phyloP scores from a whole-genome alignment of 2,329 filamentous ascomycete species.

The Zopfia rhizophila region DNA sequence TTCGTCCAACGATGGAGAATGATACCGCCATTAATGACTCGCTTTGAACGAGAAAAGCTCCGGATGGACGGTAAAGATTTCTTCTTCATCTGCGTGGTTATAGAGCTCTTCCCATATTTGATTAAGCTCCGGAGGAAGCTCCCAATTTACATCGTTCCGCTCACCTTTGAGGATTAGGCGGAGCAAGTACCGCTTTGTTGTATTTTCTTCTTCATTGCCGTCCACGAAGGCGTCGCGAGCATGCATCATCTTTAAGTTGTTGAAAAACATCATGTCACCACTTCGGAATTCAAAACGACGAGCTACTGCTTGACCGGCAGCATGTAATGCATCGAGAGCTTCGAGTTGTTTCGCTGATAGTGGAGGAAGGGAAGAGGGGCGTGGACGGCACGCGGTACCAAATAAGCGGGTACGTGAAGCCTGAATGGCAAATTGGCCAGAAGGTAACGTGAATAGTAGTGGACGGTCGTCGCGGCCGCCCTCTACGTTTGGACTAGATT shows the following conservation, averaged over 20 bases:
- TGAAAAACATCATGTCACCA: conserved; percentile 17
- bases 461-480: conserved; percentile 11
- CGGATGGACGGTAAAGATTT: conserved; percentile 10
- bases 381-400: conserved; percentile 4
- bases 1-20: no score
- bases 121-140: conserved; percentile 3
- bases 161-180: conserved; percentile 14
- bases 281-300: conserved; percentile 4
- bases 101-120: conserved; percentile 9
- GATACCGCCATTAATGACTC: background rate
- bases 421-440: conserved; percentile 8
- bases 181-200: conserved; percentile 7
- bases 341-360: conserved; percentile 7
- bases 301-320: conserved; percentile 7
- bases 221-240: conserved; percentile 14
- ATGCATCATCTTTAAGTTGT: conserved; percentile 15
- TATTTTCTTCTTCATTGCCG: conserved; percentile 13
- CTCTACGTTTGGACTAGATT: conserved; percentile 7
- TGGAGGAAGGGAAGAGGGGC: conserved; percentile 6
- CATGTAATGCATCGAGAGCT: conserved; percentile 13
- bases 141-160: conserved; percentile 3
- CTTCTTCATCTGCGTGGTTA: conserved; percentile 4
- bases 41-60: conserved; percentile 15
- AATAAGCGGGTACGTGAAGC: conserved; percentile 13
- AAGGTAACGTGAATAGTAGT: conserved; percentile 12